A percentile compares a stretch with the other conserved stretches of the same genome.
phyloP scores from a whole-genome alignment of 768 basidiomycete genomes.

The Hypholoma sublateritium region DNA sequence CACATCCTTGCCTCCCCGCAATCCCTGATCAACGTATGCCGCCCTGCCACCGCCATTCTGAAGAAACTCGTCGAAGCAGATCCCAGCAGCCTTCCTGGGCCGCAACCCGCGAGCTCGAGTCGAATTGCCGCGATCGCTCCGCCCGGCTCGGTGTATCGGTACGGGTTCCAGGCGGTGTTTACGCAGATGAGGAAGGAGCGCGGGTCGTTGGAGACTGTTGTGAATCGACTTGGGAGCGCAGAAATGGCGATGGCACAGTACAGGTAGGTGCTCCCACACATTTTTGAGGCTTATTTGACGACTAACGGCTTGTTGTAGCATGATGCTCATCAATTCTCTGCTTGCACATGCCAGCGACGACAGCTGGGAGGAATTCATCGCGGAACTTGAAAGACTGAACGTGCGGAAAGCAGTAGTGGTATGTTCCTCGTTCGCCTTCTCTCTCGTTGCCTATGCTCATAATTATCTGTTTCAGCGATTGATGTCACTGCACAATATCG shows the following conservation, averaged over 20 bases:
- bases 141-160: conserved; percentile 75
- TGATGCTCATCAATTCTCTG: conserved; percentile 90
- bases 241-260: conserved; percentile 85
- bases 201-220: conserved; percentile 78
- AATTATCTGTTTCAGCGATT: conserved; percentile 52
- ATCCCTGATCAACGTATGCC: conserved; percentile 85
- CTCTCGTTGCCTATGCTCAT: background rate
- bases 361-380: conserved; percentile 78
- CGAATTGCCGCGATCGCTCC: conserved; percentile 48
- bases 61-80: conserved; percentile 90
- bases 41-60: conserved; percentile 87
- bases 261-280: conserved; percentile 49
- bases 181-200: conserved; percentile 77
- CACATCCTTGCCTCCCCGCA: conserved; percentile 73
- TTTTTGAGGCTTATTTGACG: background rate
- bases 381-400: conserved; percentile 72
- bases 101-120: conserved; percentile 60
- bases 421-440: conserved; percentile 31
- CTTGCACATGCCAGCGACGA: conserved; percentile 75
- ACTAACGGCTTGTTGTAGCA: conserved; percentile 39
- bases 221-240: conserved; percentile 72
- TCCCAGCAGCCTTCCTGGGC: conserved; percentile 63
- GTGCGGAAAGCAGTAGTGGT: conserved; percentile 83
- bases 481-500: conserved; percentile 79
- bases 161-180: conserved; percentile 83